Evolutionary conservation across 2,329 filamentous ascomycete species (phyloP), one percentile per base, ranked within the genome.

Genomic region (Aspergillus hortae): DNA sequence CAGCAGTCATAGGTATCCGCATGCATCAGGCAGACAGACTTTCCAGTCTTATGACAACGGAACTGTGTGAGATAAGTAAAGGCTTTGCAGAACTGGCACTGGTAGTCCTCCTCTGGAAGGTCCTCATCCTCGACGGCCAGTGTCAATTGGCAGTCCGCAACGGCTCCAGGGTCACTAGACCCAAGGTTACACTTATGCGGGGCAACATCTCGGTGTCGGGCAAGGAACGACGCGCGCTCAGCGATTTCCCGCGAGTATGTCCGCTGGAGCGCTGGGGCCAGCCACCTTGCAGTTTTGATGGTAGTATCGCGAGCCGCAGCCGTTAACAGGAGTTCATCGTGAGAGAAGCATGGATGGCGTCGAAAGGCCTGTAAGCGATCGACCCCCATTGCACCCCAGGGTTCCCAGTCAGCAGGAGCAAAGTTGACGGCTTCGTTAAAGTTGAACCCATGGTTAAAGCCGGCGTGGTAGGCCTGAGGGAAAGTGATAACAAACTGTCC

Each of bases 361-460:
- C 92, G 83, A 69, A 96, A 99, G 46, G 87, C 82, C 61, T 94
- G 90, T 27, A 97, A 77, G 58, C 92, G 82, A 62, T 92, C 86
- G 1, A 97, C 92, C 1, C 94, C 92, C 25, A 86, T 81, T 50
- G 92, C 85, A 2, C 94, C 94, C 66, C 86, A 95, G 0, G 91
- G 90, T 65, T 99, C 94, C 94, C 94, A 99, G 63, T 99, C 94
- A 25, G 79, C 80, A 0, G 94, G 94, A 0, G 94, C 94, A 73
- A 99, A 99, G 67, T 99, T 99, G 61, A 99, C 94, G 4, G 94
- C 94, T 70, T 99, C 94, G 62, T 99, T 99, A 72, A 96, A 95
- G 67, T 99, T 99, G 77, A 99, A 99, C 0, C 89, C 94, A 63
- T 99, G 94, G 64, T 99, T 99, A 75, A 99, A 99, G 0, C 94